Conservation (phyloP, 1,139 yeast genomes). For the Zhuliangozyma blackwelliae region DNA sequence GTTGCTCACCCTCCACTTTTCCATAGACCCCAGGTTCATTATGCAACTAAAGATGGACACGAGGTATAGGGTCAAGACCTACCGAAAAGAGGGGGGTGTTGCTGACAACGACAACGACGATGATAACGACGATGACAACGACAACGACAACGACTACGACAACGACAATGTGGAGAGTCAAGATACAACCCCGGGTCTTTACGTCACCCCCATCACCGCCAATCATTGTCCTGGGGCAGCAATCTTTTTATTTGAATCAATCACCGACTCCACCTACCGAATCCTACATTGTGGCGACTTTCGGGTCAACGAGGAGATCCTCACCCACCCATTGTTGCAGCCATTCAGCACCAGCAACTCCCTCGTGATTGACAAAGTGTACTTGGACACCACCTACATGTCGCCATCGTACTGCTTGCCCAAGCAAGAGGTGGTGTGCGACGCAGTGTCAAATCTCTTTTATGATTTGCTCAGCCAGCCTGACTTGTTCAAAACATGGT, state of each 20-base stretch:
- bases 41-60: slow-evolving; percentile 42
- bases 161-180: slow-evolving; percentile 1
- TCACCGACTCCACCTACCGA: slow-evolving; percentile 23
- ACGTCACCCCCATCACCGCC: slow-evolving; percentile 70
- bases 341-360: slow-evolving; percentile 25
- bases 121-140: slow-evolving; percentile 6
- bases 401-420: slow-evolving; percentile 75
- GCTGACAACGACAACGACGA: slow-evolving; percentile 4
- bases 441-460: slow-evolving; percentile 53
- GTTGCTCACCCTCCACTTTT: slow-evolving; percentile 50
- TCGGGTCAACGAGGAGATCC: slow-evolving; percentile 55
- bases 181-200: slow-evolving; percentile 37
- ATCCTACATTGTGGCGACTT: slow-evolving; percentile 91
- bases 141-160: slow-evolving; percentile 7
- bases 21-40: slow-evolving; percentile 51
- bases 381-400: slow-evolving; percentile 86
- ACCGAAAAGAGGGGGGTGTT: slow-evolving; percentile 4
- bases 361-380: slow-evolving; percentile 45
- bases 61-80: slow-evolving; percentile 26
- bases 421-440: slow-evolving; percentile 64
- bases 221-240: slow-evolving; percentile 97
- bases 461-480: slow-evolving; percentile 26
- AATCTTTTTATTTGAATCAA: slow-evolving; percentile 65
- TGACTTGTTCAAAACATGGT: slow-evolving; percentile 32
- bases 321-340: slow-evolving; percentile 28